phyloP scores from a whole-genome alignment of 2,329 filamentous ascomycete genomes.

The Cytospora piceae region DNA sequence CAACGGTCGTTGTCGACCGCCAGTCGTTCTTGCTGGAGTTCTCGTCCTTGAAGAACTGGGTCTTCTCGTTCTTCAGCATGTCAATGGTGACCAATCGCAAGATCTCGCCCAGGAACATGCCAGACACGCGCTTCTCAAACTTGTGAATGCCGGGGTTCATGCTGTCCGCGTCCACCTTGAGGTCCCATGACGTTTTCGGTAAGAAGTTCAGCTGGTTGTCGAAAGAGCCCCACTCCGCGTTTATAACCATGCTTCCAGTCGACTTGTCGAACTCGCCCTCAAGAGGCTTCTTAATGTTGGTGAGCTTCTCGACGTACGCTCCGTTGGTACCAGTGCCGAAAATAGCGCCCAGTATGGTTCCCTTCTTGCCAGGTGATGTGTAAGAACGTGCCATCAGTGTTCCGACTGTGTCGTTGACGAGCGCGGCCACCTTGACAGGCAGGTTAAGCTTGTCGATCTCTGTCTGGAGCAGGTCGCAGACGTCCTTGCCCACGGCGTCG shows the following conservation, averaged over 20 bases:
- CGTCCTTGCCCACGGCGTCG: slow-evolving; percentile 93
- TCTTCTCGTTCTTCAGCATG: slow-evolving; percentile 68
- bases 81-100: slow-evolving; percentile 76
- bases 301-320: slow-evolving; percentile 91
- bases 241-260: slow-evolving; percentile 95
- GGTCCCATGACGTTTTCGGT: slow-evolving; percentile 83
- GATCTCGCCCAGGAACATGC: slow-evolving; percentile 98
- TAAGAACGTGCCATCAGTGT: slow-evolving; percentile 98
- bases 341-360: slow-evolving; percentile 90
- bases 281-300: slow-evolving; percentile 79
- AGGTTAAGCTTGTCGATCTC: slow-evolving; percentile 87
- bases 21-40: slow-evolving; percentile 73
- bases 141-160: slow-evolving; percentile 95
- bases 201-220: slow-evolving; percentile 91
- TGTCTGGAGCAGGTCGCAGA: slow-evolving; percentile 84
- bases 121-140: slow-evolving; percentile 98
- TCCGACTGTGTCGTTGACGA: slow-evolving; percentile 97
- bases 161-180: slow-evolving; percentile 74
- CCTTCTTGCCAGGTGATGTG: slow-evolving; percentile 83
- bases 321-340: slow-evolving; percentile 98
- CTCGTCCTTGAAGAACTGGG: slow-evolving; percentile 76
- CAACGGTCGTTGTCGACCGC: slow-evolving; percentile 71
- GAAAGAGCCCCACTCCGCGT: slow-evolving; percentile 98
- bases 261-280: slow-evolving; percentile 73
- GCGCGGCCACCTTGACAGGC: slow-evolving; percentile 90